Evolutionary conservation across 2,329 filamentous ascomycete species (phyloP), one percentile per base, ranked within the genome.

Genomic region (Colletotrichum tropicicola): DNA sequence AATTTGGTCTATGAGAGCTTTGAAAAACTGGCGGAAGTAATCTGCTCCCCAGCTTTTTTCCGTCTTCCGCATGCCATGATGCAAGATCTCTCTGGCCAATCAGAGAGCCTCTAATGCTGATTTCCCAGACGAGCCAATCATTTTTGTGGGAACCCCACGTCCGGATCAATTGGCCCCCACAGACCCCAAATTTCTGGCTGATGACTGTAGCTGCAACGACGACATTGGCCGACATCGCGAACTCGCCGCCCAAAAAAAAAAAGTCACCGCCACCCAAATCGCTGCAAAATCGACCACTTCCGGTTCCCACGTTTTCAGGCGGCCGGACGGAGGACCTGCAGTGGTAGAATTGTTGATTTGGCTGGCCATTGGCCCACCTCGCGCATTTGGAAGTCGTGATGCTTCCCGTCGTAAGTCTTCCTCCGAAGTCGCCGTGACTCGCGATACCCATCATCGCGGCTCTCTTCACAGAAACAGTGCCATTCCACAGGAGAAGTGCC

Each of bases 381-480:
- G n/a, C n/a, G n/a, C n/a, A n/a, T n/a, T n/a, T n/a, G 17, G 9
- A 9, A 23, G 0, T 13, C 17, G 23, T 32, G n/a, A 68, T 67
- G 58, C 61, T 69, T 53, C 59, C 58, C 12, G 19, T 68, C 41
- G 63, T 68, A 59, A 54, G 66, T 51, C 12, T 27, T 8, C 23
- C 39, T 12, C 28, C 28, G 28, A 37, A 39, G 12, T 51, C 35
- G 44, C n/a, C n/a, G 25, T 30, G n/a, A 15, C 9, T 5, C 5
- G 19, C 23, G 9, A 12, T 10, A 25, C 17, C 28, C 19, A 45
- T 10, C 30, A 27, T 2, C 15, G n/a, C n/a, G n/a, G n/a, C n/a
- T n/a, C n/a, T n/a, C n/a, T n/a, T n/a, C n/a, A n/a, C n/a, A n/a
- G n/a, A n/a, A n/a, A n/a, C n/a, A n/a, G n/a, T n/a, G n/a, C n/a